Base-by-base conservation (phyloP, 495 filamentous ascomycete genomes). In the Penicillium fimorum region DNA sequence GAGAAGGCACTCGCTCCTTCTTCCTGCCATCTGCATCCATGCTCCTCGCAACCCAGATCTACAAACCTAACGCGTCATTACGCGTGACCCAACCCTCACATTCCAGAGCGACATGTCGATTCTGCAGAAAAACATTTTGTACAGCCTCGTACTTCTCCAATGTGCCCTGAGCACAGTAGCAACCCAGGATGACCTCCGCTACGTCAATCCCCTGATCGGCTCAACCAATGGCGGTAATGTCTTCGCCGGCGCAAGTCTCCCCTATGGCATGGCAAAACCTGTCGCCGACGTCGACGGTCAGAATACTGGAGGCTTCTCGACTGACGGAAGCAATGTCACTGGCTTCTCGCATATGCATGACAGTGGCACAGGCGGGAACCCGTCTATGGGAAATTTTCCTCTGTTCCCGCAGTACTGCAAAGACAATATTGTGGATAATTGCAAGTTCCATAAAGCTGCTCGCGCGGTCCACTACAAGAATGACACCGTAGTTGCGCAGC, bases 211-310 rank as follows among this genome's bases (percentile, higher is more conserved):
- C 10, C 70, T 84, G 27, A 82, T 84, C 55, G 81, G 81, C 15
- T 79, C 79, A 58, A 78, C 65, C 27, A 79, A 78, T 57, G 81
- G 82, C 27, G 85, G 85, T 53, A 74, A 89, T 76, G 85, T 90
- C 40, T 91, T 91, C 55, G 71, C 87, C 3, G 87, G 87, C 11
- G 87, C 87, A 12, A 87, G 85, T n/a, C 67, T 89, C 13, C 87
- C 87, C 0, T 91, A 86, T 59, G 85, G 78, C 66, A 84, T 91
- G 74, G 86, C 86, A 25, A 90, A 91, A 66, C 85, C 88, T 20
- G 85, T 88, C 15, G 82, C 88, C 24, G 88, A 91, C 62, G 85
- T 84, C 30, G 80, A 80, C 50, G 82, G 79, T 44, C 78, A 81
- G 46, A 87, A 87, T 55, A 87, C 87, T 51, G 86, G 86, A 32